phyloP scores from a whole-genome alignment of 306 rosid genomes.

The Citrullus amarus region DNA sequence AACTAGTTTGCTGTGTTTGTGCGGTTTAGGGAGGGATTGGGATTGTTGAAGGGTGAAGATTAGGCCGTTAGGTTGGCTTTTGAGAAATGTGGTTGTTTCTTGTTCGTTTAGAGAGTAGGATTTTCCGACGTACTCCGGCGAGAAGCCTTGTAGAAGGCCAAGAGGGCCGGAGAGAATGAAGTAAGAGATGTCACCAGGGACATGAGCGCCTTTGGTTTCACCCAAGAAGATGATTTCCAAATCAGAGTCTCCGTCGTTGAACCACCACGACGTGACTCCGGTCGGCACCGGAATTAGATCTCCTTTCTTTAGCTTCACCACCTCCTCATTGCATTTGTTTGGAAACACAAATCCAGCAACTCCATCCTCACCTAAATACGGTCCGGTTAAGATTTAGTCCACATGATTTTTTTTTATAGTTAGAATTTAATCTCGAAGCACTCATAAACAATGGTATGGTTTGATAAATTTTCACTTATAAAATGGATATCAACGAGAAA shows the following conservation, averaged over 20 bases:
- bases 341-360: constrained; percentile 35
- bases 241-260: constrained; percentile 41
- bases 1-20: constrained; percentile 11
- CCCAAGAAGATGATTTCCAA: constrained; percentile 33
- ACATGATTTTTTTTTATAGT: too few species aligned
- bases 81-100: constrained; percentile 25
- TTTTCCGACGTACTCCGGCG: constrained; percentile 26
- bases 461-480: too few species aligned
- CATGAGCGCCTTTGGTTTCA: constrained; percentile 26
- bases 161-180: constrained; percentile 32
- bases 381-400: too few species aligned
- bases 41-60: constrained; percentile 13
- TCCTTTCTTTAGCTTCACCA: constrained; percentile 37
- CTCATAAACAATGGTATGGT: too few species aligned
- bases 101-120: constrained; percentile 14
- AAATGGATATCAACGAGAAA: too few species aligned
- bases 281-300: constrained; percentile 41
- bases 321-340: constrained; percentile 24
- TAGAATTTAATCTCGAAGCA: too few species aligned
- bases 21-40: constrained; percentile 29
- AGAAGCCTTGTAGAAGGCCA: constrained; percentile 32
- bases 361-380: constrained; percentile 13
- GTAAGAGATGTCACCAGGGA: constrained; percentile 36
- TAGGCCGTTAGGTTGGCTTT: constrained; percentile 30
- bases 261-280: constrained; percentile 73